Conservation (phyloP, 345 rosid genomes). For the Conringia planisiliqua region DNA sequence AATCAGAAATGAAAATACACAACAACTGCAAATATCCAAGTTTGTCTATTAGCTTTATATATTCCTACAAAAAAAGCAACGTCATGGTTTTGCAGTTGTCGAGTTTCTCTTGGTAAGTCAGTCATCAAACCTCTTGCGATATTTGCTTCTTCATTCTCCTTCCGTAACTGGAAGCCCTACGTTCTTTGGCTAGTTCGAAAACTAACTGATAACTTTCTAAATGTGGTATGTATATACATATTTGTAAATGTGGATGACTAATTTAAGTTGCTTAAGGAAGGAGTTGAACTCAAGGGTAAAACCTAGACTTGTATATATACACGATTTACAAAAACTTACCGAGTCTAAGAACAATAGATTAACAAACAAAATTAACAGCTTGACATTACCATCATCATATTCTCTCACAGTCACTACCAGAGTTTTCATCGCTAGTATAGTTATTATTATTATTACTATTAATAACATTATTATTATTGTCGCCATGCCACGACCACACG, state of each 20-base stretch:
- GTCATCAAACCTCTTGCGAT: too few relatives aligned
- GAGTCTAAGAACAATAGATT: conserved; percentile 5
- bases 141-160: too few relatives aligned
- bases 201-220: too few relatives aligned
- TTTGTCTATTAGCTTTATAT: too few relatives aligned
- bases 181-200: too few relatives aligned
- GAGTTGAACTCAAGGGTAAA: background rate
- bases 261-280: background rate
- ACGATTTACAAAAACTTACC: conserved; percentile 7
- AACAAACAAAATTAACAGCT: background rate
- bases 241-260: background rate
- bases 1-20: too few relatives aligned
- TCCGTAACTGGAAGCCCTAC: too few relatives aligned
- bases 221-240: too few relatives aligned
- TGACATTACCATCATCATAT: conserved; percentile 3
- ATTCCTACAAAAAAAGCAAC: too few relatives aligned
- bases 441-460: background rate
- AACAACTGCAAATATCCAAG: too few relatives aligned
- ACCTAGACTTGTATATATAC: background rate
- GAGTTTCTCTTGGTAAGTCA: too few relatives aligned
- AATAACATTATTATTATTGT: conserved; percentile 21
- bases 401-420: conserved; percentile 12
- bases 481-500: conserved; percentile 95
- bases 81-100: too few relatives aligned
- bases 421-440: conserved; percentile 3